These are phyloP conservation scores for Cercospora nicotianae DNA, from an alignment of 2,329 filamentous ascomycete genomes.

Conservation along the genomic window DNA sequence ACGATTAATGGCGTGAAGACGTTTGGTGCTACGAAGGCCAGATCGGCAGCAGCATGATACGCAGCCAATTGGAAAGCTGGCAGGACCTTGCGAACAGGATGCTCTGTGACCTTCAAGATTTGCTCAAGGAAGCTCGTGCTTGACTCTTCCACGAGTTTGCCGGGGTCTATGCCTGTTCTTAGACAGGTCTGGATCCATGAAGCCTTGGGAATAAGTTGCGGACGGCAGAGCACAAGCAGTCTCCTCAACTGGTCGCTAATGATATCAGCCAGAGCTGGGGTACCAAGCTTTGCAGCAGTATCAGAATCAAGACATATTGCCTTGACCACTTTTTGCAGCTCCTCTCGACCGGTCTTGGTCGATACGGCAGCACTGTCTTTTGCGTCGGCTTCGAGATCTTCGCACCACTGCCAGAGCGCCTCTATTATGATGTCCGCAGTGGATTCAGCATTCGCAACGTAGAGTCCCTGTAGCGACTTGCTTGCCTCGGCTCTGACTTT, in stretches of 20 bases:
- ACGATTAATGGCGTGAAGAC: constrained; percentile 74
- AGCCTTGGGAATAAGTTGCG: constrained; percentile 71
- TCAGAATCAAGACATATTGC: constrained; percentile 63
- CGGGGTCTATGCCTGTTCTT: constrained; percentile 77
- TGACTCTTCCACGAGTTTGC: constrained; percentile 67
- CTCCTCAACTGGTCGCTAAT: constrained; percentile 72
- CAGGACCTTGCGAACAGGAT: constrained; percentile 42
- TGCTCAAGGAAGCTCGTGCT: constrained; percentile 66
- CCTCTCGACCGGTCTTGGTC: constrained; percentile 63
- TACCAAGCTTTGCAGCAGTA: constrained; percentile 49
- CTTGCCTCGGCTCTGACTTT: constrained; percentile 64
- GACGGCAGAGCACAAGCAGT: constrained; percentile 74
- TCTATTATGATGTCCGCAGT: constrained; percentile 61
- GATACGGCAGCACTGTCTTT: constrained; percentile 72
- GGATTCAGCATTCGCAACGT: constrained; percentile 58
- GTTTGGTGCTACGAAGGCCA: constrained; percentile 90
- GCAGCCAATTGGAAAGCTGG: constrained; percentile 64
- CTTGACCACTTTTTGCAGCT: constrained; percentile 62
- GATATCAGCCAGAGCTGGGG: constrained; percentile 48
- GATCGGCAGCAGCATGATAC: constrained; percentile 80
- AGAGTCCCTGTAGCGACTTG: constrained; percentile 63
- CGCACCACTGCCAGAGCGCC: constrained; percentile 79
- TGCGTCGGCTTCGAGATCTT: constrained; percentile 65
- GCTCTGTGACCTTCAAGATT: constrained; percentile 55
- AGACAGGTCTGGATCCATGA: constrained; percentile 91